Base-by-base conservation (phyloP, 805 yeast species). In the Yarrowia sp. region DNA sequence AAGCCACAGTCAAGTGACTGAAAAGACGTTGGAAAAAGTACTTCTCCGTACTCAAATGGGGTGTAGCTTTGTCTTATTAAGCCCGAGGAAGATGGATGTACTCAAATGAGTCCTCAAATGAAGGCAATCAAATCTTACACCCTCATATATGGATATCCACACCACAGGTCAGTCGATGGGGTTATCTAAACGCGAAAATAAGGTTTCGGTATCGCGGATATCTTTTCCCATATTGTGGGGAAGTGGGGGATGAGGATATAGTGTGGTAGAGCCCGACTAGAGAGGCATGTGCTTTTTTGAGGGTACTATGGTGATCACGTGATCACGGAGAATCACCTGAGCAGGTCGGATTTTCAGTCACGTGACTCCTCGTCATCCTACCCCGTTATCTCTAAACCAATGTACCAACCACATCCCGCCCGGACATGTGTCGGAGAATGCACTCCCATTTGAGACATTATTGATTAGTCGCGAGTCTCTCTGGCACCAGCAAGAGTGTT, bases 181-280 rank as follows among this genome's bases (percentile, higher is more conserved):
- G 28, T 22, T 22, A 22, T 22, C 28, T 22, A n/a, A n/a, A 22
- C 28, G 28, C 28, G 28, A 22, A 22, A 22, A 22, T 47, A 31
- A 48, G 14, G 39, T 48, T 48, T 45, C 31, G 39, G 53, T 47
- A 48, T 48, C 39, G 53, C 53, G 53, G 53, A 35, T 33, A 48
- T 48, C 53, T 48, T 4, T 48, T 48, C 53, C 53, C 28, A 4
- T n/a, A 31, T 48, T 48, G 53, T 17, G 53, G 53, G 53, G 53
- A 47, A 48, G 53, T 44, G 14, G 50, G n/a, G 31, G 31, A 44
- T 8, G 17, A 22, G 17, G 18, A 14, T 11, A 22, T 22, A 22
- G 28, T 22, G 5, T 5, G 28, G 28, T 22, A 22, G 3, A 5
- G 28, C 28, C 28, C 28, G 28, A 22, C 28, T 22, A 22, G 28